These are phyloP conservation scores for Balakata baccata DNA, from an alignment of 345 rosid genomes.

Conservation along the genomic window DNA sequence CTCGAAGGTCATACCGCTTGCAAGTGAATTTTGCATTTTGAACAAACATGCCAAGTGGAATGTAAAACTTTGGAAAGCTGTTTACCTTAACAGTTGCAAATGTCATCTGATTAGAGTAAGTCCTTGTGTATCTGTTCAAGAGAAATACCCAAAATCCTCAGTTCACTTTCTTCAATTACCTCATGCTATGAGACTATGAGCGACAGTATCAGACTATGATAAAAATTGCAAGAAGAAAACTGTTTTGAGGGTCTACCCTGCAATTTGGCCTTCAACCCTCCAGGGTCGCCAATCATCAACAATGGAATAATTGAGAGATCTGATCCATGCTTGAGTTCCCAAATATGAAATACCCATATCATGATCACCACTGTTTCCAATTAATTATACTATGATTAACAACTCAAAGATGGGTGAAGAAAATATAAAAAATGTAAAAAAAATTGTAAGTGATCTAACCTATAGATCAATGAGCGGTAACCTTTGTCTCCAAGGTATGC, in stretches of 20 bases:
- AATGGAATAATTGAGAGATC: conserved; percentile 28
- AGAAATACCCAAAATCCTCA: not conserved
- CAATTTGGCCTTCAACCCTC: conserved; percentile 30
- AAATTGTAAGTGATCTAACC: conserved; percentile 14
- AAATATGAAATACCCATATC: conserved; percentile 24
- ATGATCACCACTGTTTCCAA: conserved; percentile 39
- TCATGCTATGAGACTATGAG: not conserved
- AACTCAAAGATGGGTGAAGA: not conserved
- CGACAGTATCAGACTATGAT: too few species aligned
- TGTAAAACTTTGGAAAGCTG: not conserved
- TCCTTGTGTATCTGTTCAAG: conserved; percentile 51
- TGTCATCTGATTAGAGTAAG: conserved; percentile 59
- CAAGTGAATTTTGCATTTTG: too few species aligned
- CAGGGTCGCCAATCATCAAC: conserved; percentile 30
- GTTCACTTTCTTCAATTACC: not conserved
- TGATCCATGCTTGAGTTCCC: conserved; percentile 34
- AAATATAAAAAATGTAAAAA: not conserved
- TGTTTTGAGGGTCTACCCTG: conserved; percentile 21
- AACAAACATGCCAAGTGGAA: too few species aligned
- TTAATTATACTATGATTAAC: not conserved
- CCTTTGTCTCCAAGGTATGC: conserved; percentile 40
- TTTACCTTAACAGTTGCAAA: conserved; percentile 69
- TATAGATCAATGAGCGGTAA: conserved; percentile 46
- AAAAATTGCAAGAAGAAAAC: not conserved
- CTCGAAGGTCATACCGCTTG: too few species aligned